Evolutionary conservation across 140 eudicot species (phyloP).

Genomic region (Erigeron philadelphicus): DNA sequence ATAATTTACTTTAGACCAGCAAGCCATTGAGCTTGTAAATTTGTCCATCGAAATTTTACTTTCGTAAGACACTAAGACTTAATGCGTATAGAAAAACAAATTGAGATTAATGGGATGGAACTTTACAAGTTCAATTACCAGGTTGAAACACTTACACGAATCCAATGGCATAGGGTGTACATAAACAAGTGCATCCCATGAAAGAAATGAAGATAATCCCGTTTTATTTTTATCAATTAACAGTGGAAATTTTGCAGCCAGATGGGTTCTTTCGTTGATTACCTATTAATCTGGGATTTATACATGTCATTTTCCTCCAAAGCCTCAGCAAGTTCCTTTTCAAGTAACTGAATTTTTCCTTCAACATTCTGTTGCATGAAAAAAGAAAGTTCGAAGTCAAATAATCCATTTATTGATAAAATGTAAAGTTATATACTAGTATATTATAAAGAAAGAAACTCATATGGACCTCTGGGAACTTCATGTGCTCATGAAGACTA

Average conservation of each 20-base stretch:
- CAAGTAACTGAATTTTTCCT: constrained; percentile 43
- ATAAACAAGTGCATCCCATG: too few relatives aligned
- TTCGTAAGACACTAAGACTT: too few relatives aligned
- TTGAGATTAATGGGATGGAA: too few relatives aligned
- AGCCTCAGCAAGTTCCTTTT: constrained; percentile 59
- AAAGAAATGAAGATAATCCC: not conserved
- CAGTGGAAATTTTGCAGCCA: not conserved
- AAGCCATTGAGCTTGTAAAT: too few relatives aligned
- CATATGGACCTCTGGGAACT: constrained; percentile 35
- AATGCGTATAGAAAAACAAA: too few relatives aligned
- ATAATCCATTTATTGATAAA: not conserved
- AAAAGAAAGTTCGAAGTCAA: constrained; percentile 22
- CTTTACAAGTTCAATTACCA: too few relatives aligned
- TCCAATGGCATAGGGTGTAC: too few relatives aligned
- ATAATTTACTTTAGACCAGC: too few relatives aligned
- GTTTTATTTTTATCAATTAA: not conserved
- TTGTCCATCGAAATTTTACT: too few relatives aligned
- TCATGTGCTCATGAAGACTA: constrained; percentile 30
- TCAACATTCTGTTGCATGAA: constrained; percentile 30
- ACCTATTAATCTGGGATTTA: constrained; percentile 56
- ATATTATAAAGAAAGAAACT: constrained; percentile 20
- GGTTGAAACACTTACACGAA: too few relatives aligned
- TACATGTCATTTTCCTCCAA: constrained; percentile 58
- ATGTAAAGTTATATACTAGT: not conserved
- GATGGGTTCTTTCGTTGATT: constrained; percentile 10